Evolutionary conservation across 2,329 filamentous ascomycete genomes (phyloP).

Genomic region (Alternaria triticimaculans): DNA sequence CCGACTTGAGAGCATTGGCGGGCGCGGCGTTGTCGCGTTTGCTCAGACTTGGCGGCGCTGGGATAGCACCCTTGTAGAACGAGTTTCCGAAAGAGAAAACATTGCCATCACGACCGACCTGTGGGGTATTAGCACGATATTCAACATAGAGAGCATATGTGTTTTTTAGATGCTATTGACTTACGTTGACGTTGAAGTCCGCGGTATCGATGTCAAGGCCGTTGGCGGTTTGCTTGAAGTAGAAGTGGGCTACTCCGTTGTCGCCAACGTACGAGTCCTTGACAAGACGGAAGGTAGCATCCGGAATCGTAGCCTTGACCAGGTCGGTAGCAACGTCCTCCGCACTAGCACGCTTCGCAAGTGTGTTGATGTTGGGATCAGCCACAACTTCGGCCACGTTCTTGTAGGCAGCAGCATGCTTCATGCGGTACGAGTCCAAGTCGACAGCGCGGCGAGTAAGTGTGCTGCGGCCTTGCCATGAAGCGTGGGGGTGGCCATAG

Average conservation of each 20-base stretch:
- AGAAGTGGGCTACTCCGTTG: conserved; percentile 64
- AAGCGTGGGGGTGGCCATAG: conserved; percentile 29
- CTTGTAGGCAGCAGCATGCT: conserved; percentile 33
- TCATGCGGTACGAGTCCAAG: conserved; percentile 41
- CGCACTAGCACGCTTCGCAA: conserved; percentile 33
- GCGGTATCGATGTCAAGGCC: conserved; percentile 67
- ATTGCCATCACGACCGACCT: conserved; percentile 60
- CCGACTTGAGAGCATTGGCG: conserved; percentile 52
- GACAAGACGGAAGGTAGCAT: conserved; percentile 58
- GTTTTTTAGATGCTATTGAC: conserved; percentile 23
- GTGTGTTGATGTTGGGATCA: conserved; percentile 25
- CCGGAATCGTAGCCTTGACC: conserved; percentile 44
- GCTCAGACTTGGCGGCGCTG: conserved; percentile 41
- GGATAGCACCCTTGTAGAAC: conserved; percentile 56
- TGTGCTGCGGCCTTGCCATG: conserved; percentile 15
- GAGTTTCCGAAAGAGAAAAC: conserved; percentile 66
- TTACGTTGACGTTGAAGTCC: conserved; percentile 67
- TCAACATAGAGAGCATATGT: not conserved
- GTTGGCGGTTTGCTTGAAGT: conserved; percentile 66
- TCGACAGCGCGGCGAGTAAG: conserved; percentile 35
- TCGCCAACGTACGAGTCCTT: conserved; percentile 62
- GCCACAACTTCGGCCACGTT: conserved; percentile 26
- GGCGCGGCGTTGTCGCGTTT: conserved; percentile 56
- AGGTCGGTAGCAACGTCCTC: conserved; percentile 42
- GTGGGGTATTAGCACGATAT: not conserved